phyloP scores from a whole-genome alignment of 306 rosid genomes.

The Sicyos baderoa region DNA sequence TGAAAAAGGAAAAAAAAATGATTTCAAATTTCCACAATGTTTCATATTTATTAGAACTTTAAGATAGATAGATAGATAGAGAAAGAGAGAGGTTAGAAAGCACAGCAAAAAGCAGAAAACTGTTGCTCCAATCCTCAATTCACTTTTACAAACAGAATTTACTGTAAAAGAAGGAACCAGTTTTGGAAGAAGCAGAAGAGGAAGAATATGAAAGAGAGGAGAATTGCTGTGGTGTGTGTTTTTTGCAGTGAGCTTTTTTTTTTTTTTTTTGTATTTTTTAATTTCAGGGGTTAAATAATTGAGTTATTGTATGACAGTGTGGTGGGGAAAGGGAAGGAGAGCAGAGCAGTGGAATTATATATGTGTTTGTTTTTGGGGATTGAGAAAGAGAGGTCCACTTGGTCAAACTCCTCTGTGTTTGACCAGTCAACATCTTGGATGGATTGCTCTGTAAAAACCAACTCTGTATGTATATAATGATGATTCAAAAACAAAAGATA shows the following conservation, averaged over 20 bases:
- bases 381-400: conserved; percentile 17
- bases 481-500: conserved; percentile 6
- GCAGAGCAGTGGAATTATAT: not conserved
- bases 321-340: too few species aligned
- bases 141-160: conserved; percentile 15
- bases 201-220: conserved; percentile 17
- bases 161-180: conserved; percentile 11
- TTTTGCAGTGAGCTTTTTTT: not conserved
- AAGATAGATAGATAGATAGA: conserved; percentile 3
- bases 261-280: not conserved
- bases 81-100: not conserved
- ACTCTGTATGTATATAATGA: conserved; percentile 17
- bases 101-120: conserved; percentile 5
- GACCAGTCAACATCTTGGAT: conserved; percentile 17
- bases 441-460: conserved; percentile 11
- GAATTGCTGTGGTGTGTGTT: conserved; percentile 5
- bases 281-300: conserved; percentile 6
- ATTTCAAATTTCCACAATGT: conserved; percentile 9
- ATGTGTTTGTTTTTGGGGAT: conserved; percentile 15
- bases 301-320: conserved; percentile 6
- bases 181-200: conserved; percentile 17
- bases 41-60: not conserved
- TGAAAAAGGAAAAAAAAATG: not conserved
- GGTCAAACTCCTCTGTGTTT: conserved; percentile 11
- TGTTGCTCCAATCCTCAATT: conserved; percentile 5